These are phyloP conservation scores for Puccinia coronata DNA, from an alignment of 1,284 basidiomycete genomes.

Conservation along the genomic window DNA sequence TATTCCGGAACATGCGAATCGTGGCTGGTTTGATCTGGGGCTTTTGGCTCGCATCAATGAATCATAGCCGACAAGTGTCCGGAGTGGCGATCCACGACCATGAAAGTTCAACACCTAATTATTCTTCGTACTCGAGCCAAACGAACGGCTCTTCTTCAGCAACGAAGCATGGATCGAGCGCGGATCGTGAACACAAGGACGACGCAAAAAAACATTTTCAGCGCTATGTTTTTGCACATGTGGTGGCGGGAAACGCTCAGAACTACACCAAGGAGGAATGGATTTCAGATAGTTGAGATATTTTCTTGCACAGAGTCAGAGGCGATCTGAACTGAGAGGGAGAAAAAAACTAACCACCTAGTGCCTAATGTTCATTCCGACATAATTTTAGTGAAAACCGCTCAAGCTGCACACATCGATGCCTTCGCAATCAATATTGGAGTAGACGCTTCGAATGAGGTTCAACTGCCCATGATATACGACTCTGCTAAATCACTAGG, in stretches of 20 bases:
- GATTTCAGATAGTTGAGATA: slow-evolving; percentile 33
- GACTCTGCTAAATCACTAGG: slow-evolving; percentile 24
- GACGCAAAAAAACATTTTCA: neutral
- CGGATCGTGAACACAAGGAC: too few relatives aligned
- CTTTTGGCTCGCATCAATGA: slow-evolving; percentile 6
- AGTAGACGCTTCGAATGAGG: slow-evolving; percentile 13
- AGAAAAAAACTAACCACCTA: neutral
- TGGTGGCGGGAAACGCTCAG: slow-evolving; percentile 41
- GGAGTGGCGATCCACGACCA: neutral
- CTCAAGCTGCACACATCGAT: slow-evolving; percentile 34
- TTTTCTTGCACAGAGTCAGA: neutral
- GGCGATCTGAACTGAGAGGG: neutral
- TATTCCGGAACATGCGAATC: neutral
- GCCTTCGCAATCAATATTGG: slow-evolving; percentile 43
- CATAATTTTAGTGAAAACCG: slow-evolving; percentile 22
- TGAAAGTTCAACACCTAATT: neutral
- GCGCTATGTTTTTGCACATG: slow-evolving; percentile 45
- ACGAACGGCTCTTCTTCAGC: neutral
- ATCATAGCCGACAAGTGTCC: neutral
- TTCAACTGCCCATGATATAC: slow-evolving; percentile 23
- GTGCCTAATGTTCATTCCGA: neutral
- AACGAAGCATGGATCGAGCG: neutral
- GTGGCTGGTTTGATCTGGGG: neutral
- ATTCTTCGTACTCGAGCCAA: neutral
- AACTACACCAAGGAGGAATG: slow-evolving; percentile 36